A percentile compares a stretch with the other conserved stretches of the same genome.
These are phyloP conservation scores for Lachancea mirantina DNA, from an alignment of 805 yeast species.

Conservation along the genomic window DNA sequence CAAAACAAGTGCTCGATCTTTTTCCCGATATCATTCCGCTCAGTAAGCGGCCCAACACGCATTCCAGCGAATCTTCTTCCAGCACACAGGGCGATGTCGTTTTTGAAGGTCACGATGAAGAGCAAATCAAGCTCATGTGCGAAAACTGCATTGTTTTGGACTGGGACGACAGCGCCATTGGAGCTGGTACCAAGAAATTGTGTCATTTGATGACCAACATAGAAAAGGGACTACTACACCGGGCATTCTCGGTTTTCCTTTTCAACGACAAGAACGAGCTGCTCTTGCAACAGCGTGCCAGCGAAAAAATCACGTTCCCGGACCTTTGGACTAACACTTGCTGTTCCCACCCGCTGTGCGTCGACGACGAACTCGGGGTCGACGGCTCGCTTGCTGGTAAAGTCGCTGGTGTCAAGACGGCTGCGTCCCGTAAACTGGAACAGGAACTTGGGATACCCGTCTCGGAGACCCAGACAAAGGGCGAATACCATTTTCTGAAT, in stretches of 20 bases:
- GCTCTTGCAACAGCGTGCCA: slow-evolving; percentile 90
- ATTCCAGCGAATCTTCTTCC: slow-evolving; percentile 30
- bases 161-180: slow-evolving; percentile 78
- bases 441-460: slow-evolving; percentile 86
- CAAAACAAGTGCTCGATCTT: slow-evolving; percentile 42
- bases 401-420: slow-evolving; percentile 70
- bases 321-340: slow-evolving; percentile 98
- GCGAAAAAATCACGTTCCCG: slow-evolving; percentile 94
- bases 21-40: slow-evolving; percentile 69
- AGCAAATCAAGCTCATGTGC: slow-evolving; percentile 91
- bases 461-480: slow-evolving; percentile 48
- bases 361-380: slow-evolving; percentile 70
- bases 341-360: slow-evolving; percentile 94
- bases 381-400: slow-evolving; percentile 45
- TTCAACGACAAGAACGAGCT: slow-evolving; percentile 72
- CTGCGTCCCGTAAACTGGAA: slow-evolving; percentile 85
- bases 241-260: slow-evolving; percentile 94
- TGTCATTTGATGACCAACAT: slow-evolving; percentile 87
- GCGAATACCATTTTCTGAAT: slow-evolving; percentile 73
- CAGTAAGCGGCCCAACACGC: slow-evolving; percentile 51
- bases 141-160: slow-evolving; percentile 93
- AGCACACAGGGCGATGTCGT: slow-evolving; percentile 35
- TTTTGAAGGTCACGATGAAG: slow-evolving; percentile 86
- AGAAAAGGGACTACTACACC: slow-evolving; percentile 76
- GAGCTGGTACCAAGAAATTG: slow-evolving; percentile 88